Percentiles rank a stretch among this genome's conserved stretches.
Conservation (phyloP, 352 stramenopile genomes). For the Pythium scleroteichum region DNA sequence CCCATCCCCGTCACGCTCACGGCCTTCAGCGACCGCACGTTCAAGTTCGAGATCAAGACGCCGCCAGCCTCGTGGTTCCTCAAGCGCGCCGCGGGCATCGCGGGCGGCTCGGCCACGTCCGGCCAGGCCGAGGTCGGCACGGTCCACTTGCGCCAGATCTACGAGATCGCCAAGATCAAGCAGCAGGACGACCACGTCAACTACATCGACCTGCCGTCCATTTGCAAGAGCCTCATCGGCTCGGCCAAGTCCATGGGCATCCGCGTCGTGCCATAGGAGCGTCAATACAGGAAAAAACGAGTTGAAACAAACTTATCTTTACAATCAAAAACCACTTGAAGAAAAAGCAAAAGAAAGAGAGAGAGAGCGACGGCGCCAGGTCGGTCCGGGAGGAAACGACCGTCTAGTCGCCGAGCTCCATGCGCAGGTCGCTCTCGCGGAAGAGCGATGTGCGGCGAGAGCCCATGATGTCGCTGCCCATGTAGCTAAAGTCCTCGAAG, state of each 20-base stretch:
- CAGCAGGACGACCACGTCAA: constrained; percentile 93
- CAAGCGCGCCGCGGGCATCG: constrained; percentile 90
- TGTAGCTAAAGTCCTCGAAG: constrained; percentile 89
- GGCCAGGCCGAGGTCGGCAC: constrained; percentile 80
- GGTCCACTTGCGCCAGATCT: constrained; percentile 94
- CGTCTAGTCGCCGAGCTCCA: constrained; percentile 70
- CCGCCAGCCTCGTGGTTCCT: constrained; percentile 94
- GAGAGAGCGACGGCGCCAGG: background rate
- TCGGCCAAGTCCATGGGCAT: constrained; percentile 93
- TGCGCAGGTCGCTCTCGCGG: constrained; percentile 82
- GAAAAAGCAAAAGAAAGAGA: constrained; percentile 9
- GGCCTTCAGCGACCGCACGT: constrained; percentile 94
- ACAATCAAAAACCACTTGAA: constrained; percentile 14
- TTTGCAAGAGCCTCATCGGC: constrained; percentile 93
- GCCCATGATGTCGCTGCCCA: constrained; percentile 85
- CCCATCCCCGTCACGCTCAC: constrained; percentile 93
- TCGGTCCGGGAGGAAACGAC: background rate
- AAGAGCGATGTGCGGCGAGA: constrained; percentile 82
- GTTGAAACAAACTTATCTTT: constrained; percentile 25
- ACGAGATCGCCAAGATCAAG: constrained; percentile 99
- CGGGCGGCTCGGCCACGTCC: constrained; percentile 65
- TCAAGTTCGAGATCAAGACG: constrained; percentile 96
- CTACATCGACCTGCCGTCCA: constrained; percentile 90
- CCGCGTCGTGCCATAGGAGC: constrained; percentile 63
- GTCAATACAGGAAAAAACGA: constrained; percentile 15